A percentile compares a stretch with the other conserved stretches of the same genome.
Conservation (phyloP, 257 asterid species). For the Craterostigma plantagineum region DNA sequence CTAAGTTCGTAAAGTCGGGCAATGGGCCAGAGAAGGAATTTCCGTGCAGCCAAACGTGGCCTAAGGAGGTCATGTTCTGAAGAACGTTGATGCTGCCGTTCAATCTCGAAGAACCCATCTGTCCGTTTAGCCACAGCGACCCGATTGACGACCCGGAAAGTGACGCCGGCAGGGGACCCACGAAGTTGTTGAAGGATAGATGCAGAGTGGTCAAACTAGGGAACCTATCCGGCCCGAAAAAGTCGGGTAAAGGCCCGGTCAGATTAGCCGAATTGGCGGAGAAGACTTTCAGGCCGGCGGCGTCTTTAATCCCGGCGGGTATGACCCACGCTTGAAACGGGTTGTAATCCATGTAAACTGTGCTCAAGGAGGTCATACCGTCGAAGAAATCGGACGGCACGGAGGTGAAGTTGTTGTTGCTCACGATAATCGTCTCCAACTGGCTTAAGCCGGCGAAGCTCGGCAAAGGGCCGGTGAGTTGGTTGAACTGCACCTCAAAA, state of each 20-base stretch:
- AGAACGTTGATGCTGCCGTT: slow-evolving; percentile 36
- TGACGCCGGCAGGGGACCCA: slow-evolving; percentile 51
- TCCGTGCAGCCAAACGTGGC: slow-evolving; percentile 41
- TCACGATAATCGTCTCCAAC: slow-evolving; percentile 24
- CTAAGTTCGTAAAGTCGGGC: slow-evolving; percentile 41
- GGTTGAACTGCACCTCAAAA: slow-evolving; percentile 38
- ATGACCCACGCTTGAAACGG: slow-evolving; percentile 38
- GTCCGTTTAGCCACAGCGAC: slow-evolving; percentile 54
- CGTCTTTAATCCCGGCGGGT: slow-evolving; percentile 30
- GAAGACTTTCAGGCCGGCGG: slow-evolving; percentile 23
- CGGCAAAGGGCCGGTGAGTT: slow-evolving; percentile 50
- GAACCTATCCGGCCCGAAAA: slow-evolving; percentile 26
- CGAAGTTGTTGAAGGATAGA: slow-evolving; percentile 36
- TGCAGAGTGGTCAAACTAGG: slow-evolving; percentile 21
- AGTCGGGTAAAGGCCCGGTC: slow-evolving; percentile 41
- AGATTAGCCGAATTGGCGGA: slow-evolving; percentile 43
- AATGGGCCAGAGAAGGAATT: slow-evolving; percentile 46
- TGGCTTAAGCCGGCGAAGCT: slow-evolving; percentile 38
- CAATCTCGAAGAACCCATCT: slow-evolving; percentile 17
- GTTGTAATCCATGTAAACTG: slow-evolving; percentile 41
- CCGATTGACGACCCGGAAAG: slow-evolving; percentile 34
- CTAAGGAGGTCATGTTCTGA: slow-evolving; percentile 38
- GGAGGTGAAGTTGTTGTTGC: slow-evolving; percentile 35
- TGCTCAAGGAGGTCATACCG: slow-evolving; percentile 41
- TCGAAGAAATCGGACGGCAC: slow-evolving; percentile 62